Evolutionary conservation across 345 rosid genomes (phyloP).

Genomic region (Salix viminalis): DNA sequence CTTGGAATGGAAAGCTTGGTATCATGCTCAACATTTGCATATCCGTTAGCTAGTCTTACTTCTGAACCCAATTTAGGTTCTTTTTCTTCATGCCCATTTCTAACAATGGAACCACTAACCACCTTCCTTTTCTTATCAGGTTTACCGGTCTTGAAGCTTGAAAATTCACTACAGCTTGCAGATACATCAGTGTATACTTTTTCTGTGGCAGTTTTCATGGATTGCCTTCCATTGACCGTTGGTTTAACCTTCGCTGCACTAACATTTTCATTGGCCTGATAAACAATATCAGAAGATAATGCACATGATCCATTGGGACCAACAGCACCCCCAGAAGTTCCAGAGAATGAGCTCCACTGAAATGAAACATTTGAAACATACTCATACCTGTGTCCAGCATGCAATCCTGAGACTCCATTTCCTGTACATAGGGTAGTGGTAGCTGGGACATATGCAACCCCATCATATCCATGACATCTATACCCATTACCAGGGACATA

Average conservation of each 20-base stretch:
- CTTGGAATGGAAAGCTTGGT: conserved; percentile 40
- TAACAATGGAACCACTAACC: conserved; percentile 37
- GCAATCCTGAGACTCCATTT: conserved; percentile 59
- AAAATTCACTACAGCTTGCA: conserved; percentile 28
- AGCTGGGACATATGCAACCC: conserved; percentile 63
- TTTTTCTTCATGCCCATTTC: conserved; percentile 54
- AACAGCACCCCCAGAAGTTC: conserved; percentile 50
- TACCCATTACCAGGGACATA: conserved; percentile 55
- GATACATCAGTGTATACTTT: conserved; percentile 28
- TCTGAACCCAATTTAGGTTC: conserved; percentile 41
- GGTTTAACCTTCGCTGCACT: conserved; percentile 40
- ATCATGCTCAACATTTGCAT: conserved; percentile 35
- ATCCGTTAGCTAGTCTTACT: conserved; percentile 31
- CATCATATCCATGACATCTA: conserved; percentile 61
- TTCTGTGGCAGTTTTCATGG: conserved; percentile 28
- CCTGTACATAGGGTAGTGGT: conserved; percentile 51
- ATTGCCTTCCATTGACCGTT: conserved; percentile 46
- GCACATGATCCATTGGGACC: conserved; percentile 54
- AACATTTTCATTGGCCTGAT: conserved; percentile 53
- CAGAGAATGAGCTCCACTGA: conserved; percentile 66
- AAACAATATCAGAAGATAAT: conserved; percentile 42
- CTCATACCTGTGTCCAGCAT: conserved; percentile 75
- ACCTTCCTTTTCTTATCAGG: conserved; percentile 81
- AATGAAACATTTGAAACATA: conserved; percentile 65
- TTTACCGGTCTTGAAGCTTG: conserved; percentile 41